These are phyloP conservation scores for Phytophthora boehmeriae DNA, from an alignment of 352 stramenopile genomes.

Conservation along the genomic window DNA sequence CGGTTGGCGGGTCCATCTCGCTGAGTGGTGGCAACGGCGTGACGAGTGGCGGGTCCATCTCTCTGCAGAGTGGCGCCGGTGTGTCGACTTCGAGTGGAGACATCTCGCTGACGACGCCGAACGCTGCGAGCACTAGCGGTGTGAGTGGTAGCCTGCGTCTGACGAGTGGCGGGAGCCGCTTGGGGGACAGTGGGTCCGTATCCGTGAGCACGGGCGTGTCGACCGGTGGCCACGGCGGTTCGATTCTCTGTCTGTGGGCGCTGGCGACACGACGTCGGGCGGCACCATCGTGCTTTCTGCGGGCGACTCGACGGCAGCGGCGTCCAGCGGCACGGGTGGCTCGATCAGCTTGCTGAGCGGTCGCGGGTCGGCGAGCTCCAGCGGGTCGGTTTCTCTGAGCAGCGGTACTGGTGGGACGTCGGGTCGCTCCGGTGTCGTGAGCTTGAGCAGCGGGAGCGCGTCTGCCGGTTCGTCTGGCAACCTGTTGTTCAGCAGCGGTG, in stretches of 20 bases:
- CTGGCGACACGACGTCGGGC: not conserved
- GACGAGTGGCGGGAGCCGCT: not conserved
- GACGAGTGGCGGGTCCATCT: slow-evolving; percentile 22
- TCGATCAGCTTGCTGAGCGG: slow-evolving; percentile 11
- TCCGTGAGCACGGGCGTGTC: slow-evolving; percentile 9
- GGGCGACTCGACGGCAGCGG: not conserved
- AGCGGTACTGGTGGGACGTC: not conserved
- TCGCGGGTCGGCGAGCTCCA: slow-evolving; percentile 15
- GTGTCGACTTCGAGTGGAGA: slow-evolving; percentile 24
- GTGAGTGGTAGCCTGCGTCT: not conserved
- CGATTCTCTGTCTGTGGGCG: not conserved
- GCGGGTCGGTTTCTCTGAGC: slow-evolving; percentile 15
- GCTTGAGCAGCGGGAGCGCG: not conserved
- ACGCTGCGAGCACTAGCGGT: not conserved
- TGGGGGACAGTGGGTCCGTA: not conserved
- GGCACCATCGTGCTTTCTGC: not conserved
- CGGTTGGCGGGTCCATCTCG: slow-evolving; percentile 22
- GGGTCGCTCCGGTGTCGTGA: not conserved
- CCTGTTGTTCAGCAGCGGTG: slow-evolving; percentile 2
- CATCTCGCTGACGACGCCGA: slow-evolving; percentile 11
- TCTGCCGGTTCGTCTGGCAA: not conserved
- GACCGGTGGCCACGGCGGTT: not conserved
- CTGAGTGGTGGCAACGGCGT: slow-evolving; percentile 23
- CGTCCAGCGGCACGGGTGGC: not conserved
- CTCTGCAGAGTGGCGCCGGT: slow-evolving; percentile 24